These are phyloP conservation scores for Rhodotorula diobovata DNA, from an alignment of 768 basidiomycete species.

Conservation along the genomic window DNA sequence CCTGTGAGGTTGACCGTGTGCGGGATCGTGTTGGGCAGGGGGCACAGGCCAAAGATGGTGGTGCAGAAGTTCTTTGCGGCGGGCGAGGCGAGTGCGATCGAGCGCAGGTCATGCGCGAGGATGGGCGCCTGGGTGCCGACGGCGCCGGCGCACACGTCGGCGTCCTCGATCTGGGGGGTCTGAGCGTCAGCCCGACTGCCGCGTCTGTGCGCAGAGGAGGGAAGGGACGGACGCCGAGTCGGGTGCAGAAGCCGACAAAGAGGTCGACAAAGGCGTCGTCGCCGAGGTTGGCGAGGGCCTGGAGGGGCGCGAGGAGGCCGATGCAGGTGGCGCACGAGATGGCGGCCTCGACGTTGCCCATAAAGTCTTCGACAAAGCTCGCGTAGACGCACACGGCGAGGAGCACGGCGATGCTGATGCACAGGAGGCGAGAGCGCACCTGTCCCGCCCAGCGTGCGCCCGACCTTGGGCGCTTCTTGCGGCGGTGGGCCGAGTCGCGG, in stretches of 20 bases:
- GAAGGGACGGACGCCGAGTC: conserved; percentile 47
- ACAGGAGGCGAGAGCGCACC: conserved; percentile 14
- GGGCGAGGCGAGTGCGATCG: conserved; percentile 53
- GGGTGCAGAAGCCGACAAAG: conserved; percentile 53
- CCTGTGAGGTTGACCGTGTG: conserved; percentile 28
- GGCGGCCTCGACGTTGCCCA: conserved; percentile 52
- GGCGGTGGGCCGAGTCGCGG: neutral
- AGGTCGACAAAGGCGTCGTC: conserved; percentile 53
- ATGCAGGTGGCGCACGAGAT: conserved; percentile 57
- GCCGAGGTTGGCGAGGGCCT: conserved; percentile 54
- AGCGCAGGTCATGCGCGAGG: conserved; percentile 57
- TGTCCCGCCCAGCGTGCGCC: neutral
- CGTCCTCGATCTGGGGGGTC: conserved; percentile 52
- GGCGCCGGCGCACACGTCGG: conserved; percentile 59
- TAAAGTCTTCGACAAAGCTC: conserved; percentile 45
- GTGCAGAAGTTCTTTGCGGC: conserved; percentile 59
- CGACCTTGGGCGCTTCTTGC: neutral
- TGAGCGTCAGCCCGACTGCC: too few species aligned
- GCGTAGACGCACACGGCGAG: conserved; percentile 36
- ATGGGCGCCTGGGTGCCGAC: conserved; percentile 57
- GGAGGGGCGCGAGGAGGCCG: conserved; percentile 53
- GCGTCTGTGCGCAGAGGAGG: neutral
- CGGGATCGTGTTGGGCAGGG: conserved; percentile 37
- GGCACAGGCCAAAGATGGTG: conserved; percentile 57
- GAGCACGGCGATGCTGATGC: conserved; percentile 16